A percentile compares a stretch with the other conserved stretches of the same genome.
Conservation (phyloP, 352 stramenopile species). For the Peronospora destructor region DNA sequence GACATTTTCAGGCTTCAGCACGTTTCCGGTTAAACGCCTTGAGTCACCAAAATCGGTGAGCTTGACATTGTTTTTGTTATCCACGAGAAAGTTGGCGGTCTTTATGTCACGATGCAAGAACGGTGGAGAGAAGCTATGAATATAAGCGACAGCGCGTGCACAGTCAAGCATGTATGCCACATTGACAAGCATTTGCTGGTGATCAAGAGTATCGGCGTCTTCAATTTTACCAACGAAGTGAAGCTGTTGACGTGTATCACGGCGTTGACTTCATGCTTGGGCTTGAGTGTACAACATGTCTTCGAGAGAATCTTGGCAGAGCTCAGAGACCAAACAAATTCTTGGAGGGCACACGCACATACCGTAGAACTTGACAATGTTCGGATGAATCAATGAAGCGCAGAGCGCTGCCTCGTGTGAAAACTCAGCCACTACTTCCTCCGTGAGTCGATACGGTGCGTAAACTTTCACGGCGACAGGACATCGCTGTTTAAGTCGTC, state of each 20-base stretch:
- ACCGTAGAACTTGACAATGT: constrained; percentile 57
- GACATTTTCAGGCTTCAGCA: constrained; percentile 5
- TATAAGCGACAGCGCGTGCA: constrained; percentile 47
- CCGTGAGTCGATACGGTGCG: constrained; percentile 41
- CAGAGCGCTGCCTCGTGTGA: constrained; percentile 59
- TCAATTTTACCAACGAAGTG: constrained; percentile 9
- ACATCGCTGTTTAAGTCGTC: constrained; percentile 26
- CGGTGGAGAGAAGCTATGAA: constrained; percentile 55
- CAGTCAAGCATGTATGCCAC: constrained; percentile 61
- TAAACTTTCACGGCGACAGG: constrained; percentile 61
- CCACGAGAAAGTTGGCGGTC: constrained; percentile 57
- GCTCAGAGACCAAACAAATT: constrained; percentile 54
- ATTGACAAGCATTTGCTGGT: constrained; percentile 40
- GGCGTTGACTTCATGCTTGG: constrained; percentile 4
- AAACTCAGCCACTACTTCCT: constrained; percentile 46
- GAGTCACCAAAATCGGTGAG: constrained; percentile 68
- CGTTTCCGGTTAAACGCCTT: constrained; percentile 27
- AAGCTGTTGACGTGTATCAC: constrained; percentile 7
- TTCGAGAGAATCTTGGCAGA: constrained; percentile 45
- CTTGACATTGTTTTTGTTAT: constrained; percentile 44
- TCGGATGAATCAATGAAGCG: constrained; percentile 42
- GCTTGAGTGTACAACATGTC: constrained; percentile 30
- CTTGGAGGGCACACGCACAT: constrained; percentile 61
- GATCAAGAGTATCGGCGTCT: constrained; percentile 9
- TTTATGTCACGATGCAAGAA: constrained; percentile 69